phyloP scores from a whole-genome alignment of 805 yeast genomes.

The Candida methanosorbosa region DNA sequence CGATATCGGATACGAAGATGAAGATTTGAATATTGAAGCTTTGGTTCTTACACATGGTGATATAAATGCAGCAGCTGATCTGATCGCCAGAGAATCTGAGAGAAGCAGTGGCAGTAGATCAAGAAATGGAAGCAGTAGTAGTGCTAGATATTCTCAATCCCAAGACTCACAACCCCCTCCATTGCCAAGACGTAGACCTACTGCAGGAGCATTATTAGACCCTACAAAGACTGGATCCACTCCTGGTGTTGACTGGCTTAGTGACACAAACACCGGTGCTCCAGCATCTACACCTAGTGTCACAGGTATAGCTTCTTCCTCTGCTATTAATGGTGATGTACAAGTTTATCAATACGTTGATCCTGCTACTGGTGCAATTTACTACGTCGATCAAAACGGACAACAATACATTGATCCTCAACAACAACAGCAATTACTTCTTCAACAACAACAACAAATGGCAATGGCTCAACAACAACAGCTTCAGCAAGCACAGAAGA shows the following conservation, averaged over 20 bases:
- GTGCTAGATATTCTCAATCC: no score
- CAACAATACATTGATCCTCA: slow-evolving; percentile 51
- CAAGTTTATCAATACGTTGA: slow-evolving; percentile 64
- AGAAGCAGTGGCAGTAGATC: slow-evolving; percentile 1
- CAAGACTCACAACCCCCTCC: slow-evolving; percentile 40
- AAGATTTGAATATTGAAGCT: slow-evolving; percentile 56
- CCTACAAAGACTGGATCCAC: slow-evolving; percentile 14
- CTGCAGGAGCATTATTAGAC: slow-evolving; percentile 20
- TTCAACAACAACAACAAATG: slow-evolving; percentile 16
- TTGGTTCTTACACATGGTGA: slow-evolving; percentile 51
- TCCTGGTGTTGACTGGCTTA: slow-evolving; percentile 28
- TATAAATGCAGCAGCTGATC: slow-evolving; percentile 47
- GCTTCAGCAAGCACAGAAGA: slow-evolving; percentile 14
- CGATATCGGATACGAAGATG: slow-evolving; percentile 49
- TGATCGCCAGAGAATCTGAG: slow-evolving; percentile 35
- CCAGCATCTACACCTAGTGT: slow-evolving; percentile 12
- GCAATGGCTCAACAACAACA: slow-evolving; percentile 16
- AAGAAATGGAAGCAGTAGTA: neutral
- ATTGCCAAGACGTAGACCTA: slow-evolving; percentile 31
- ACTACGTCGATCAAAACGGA: slow-evolving; percentile 59
- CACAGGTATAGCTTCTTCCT: slow-evolving; percentile 14
- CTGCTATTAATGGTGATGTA: slow-evolving; percentile 18
- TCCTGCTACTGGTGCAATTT: slow-evolving; percentile 59
- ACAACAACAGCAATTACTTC: slow-evolving; percentile 23
- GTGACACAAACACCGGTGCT: slow-evolving; percentile 7